These are phyloP conservation scores for Neurospora sp. DNA, from an alignment of 495 filamentous ascomycete species.

Conservation along the genomic window DNA sequence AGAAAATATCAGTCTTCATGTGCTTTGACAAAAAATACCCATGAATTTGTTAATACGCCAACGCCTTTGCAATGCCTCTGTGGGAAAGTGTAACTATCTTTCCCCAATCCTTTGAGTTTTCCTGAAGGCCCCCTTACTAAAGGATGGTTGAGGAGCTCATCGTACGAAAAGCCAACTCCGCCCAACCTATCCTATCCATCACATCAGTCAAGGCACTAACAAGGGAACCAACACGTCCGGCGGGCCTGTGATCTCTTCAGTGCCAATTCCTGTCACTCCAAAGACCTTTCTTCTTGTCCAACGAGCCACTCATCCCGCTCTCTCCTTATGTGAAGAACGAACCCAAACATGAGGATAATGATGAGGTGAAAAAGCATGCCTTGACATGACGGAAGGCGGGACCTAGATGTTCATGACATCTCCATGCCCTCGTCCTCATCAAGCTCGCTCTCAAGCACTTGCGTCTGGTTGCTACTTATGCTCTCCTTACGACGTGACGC, in stretches of 20 bases:
- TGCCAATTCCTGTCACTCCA: background rate
- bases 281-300: background rate
- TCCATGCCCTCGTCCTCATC: constrained; percentile 62
- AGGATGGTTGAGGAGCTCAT: background rate
- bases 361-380: background rate
- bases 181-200: background rate
- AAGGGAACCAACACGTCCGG: background rate
- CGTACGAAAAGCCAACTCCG: background rate
- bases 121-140: background rate
- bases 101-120: background rate
- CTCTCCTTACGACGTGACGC: constrained; percentile 44
- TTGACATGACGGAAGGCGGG: background rate
- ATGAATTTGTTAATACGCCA: background rate
- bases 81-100: background rate
- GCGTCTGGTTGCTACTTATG: constrained; percentile 45
- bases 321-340: background rate
- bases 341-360: background rate
- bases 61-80: background rate
- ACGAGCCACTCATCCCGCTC: background rate
- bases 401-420: constrained; percentile 21
- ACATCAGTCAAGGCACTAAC: background rate
- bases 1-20: background rate
- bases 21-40: background rate
- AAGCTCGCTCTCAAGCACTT: constrained; percentile 50
- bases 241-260: background rate